Evolutionary conservation across 1,139 yeast genomes (phyloP).

Genomic region (Candida sp.): DNA sequence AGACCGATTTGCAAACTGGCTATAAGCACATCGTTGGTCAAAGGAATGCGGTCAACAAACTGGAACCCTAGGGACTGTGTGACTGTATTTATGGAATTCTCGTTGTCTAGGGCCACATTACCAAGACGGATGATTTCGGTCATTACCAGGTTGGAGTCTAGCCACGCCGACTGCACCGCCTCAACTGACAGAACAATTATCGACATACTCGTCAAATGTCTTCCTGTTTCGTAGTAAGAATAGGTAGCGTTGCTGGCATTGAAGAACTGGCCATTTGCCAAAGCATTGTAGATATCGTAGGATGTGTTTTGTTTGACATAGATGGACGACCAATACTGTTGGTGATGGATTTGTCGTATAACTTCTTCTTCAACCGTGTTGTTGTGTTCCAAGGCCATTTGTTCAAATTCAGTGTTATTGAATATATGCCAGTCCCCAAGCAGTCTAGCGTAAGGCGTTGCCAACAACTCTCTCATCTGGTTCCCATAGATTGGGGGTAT

Average conservation of each 20-base stretch:
- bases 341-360: constrained; percentile 42
- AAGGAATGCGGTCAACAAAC: constrained; percentile 15
- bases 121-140: not conserved
- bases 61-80: constrained; percentile 8
- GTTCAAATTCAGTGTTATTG: constrained; percentile 29
- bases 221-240: constrained; percentile 41
- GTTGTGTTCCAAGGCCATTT: constrained; percentile 33
- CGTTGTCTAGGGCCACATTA: not conserved
- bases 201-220: constrained; percentile 26
- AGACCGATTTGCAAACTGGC: constrained; percentile 79
- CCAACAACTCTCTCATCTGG: constrained; percentile 15
- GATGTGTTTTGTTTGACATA: constrained; percentile 44
- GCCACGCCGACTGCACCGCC: not conserved
- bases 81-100: constrained; percentile 2
- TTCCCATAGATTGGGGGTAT: constrained; percentile 19
- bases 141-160: not conserved
- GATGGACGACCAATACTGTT: constrained; percentile 46
- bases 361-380: constrained; percentile 37
- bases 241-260: constrained; percentile 15
- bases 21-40: constrained; percentile 47
- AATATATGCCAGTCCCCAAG: constrained; percentile 49
- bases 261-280: constrained; percentile 10
- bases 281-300: constrained; percentile 27
- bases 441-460: constrained; percentile 20
- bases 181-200: not conserved